Evolutionary conservation across 176 grass and related monocot species (phyloP).

Genomic region (Pharus latifolius): DNA sequence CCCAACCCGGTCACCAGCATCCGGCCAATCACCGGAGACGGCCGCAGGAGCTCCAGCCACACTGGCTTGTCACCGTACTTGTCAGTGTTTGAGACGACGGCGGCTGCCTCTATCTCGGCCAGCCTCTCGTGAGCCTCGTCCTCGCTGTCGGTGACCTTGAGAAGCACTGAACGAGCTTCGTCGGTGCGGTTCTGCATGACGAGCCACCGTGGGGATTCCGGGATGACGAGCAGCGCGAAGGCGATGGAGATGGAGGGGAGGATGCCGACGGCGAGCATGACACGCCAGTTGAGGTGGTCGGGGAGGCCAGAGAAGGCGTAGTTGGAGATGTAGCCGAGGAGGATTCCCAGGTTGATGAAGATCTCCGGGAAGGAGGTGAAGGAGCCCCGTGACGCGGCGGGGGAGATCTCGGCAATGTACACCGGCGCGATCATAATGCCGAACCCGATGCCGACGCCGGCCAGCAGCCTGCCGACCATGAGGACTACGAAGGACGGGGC

Average conservation of each 20-base stretch:
- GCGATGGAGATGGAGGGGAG: slow-evolving; percentile 61
- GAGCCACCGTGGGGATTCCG: slow-evolving; percentile 76
- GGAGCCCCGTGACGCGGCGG: slow-evolving; percentile 35
- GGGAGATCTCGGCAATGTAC: slow-evolving; percentile 87
- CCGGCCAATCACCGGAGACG: slow-evolving; percentile 35
- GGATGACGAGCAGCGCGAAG: slow-evolving; percentile 64
- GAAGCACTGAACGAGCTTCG: slow-evolving; percentile 48
- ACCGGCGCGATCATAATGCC: slow-evolving; percentile 78
- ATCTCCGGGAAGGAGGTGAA: slow-evolving; percentile 82
- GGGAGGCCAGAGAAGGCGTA: slow-evolving; percentile 66
- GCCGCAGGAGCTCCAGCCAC: slow-evolving; percentile 58
- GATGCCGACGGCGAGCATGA: slow-evolving; percentile 87
- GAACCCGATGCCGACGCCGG: slow-evolving; percentile 72
- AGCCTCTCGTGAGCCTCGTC: slow-evolving; percentile 44
- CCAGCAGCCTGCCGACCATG: slow-evolving; percentile 66
- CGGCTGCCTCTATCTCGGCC: slow-evolving; percentile 55
- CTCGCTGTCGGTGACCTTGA: slow-evolving; percentile 41
- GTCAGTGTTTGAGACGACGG: background rate
- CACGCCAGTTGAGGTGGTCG: slow-evolving; percentile 63
- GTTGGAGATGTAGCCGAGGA: slow-evolving; percentile 83
- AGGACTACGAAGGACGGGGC: slow-evolving; percentile 56
- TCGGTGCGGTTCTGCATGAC: slow-evolving; percentile 41
- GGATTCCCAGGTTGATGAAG: slow-evolving; percentile 82
- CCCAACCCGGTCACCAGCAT: slow-evolving; percentile 54
- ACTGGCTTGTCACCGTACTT: slow-evolving; percentile 32